Evolutionary conservation across 129 eudicot genomes (phyloP).

Genomic region (Artemisia annua): DNA sequence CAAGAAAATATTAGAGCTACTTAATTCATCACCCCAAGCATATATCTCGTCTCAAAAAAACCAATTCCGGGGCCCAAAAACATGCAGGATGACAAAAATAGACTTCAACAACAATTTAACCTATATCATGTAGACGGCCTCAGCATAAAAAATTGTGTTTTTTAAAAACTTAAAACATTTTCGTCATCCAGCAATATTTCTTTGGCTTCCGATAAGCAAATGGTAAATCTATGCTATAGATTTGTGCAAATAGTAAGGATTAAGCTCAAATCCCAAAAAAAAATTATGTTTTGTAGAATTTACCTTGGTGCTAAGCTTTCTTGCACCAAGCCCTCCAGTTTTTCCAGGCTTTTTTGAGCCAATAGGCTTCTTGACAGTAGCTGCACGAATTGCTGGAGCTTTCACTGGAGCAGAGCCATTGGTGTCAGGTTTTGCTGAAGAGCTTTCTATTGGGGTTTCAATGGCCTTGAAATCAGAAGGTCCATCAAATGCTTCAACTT

Average conservation of each 20-base stretch:
- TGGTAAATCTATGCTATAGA: not conserved
- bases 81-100: no score
- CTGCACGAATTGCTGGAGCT: slow-evolving; percentile 42
- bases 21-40: no score
- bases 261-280: not conserved
- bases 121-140: no score
- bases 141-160: no score
- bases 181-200: no score
- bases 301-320: slow-evolving; percentile 92
- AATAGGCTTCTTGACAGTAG: slow-evolving; percentile 69
- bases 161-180: no score
- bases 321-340: slow-evolving; percentile 91
- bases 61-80: no score
- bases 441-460: slow-evolving; percentile 56
- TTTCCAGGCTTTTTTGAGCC: slow-evolving; percentile 86
- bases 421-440: slow-evolving; percentile 42
- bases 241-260: not conserved
- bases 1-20: no score
- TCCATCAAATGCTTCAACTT: slow-evolving; percentile 49
- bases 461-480: slow-evolving; percentile 45
- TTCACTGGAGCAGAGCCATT: slow-evolving; percentile 62
- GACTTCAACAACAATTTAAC: no score
- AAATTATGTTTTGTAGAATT: not conserved
- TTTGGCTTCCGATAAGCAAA: no score
- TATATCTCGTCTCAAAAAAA: no score